phyloP scores from a whole-genome alignment of 1,284 basidiomycete genomes.

The Cutaneotrichosporon curvatum region DNA sequence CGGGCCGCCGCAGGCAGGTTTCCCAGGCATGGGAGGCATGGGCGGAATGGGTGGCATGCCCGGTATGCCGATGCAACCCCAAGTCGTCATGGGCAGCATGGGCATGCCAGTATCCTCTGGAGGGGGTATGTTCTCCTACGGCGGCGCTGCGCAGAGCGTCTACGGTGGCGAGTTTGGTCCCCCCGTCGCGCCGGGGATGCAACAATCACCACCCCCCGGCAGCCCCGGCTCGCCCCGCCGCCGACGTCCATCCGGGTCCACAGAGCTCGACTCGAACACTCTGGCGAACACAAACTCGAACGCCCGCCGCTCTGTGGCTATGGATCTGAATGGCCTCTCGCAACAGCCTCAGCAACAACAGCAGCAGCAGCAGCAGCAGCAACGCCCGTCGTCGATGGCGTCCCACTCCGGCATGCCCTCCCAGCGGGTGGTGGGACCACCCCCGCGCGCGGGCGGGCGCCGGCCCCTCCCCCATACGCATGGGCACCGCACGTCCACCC shows the following conservation, averaged over 20 bases:
- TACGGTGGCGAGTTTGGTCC: slow-evolving; percentile 42
- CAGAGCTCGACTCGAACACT: too few relatives aligned
- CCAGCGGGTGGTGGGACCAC: not conserved
- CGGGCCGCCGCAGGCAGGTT: slow-evolving; percentile 4
- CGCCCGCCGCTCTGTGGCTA: slow-evolving; percentile 3
- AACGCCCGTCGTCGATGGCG: not conserved
- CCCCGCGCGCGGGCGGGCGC: too few relatives aligned
- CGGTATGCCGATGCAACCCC: slow-evolving; percentile 3
- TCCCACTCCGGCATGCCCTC: slow-evolving; percentile 1
- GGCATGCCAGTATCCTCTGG: slow-evolving; percentile 6
- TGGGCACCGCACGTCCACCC: slow-evolving; percentile 1
- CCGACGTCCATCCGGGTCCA: slow-evolving; percentile 4
- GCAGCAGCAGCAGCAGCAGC: slow-evolving; percentile 3
- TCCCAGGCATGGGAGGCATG: slow-evolving; percentile 5
- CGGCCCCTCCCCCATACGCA: too few relatives aligned
- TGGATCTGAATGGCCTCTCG: too few relatives aligned
- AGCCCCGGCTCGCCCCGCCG: slow-evolving; percentile 8
- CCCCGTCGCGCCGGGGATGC: slow-evolving; percentile 15
- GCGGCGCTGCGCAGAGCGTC: slow-evolving; percentile 29
- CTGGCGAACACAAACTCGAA: not conserved
- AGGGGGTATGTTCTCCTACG: slow-evolving; percentile 33
- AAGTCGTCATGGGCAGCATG: slow-evolving; percentile 4
- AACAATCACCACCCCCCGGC: not conserved
- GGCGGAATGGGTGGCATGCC: not conserved
- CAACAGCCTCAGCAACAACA: too few relatives aligned